These are phyloP conservation scores for Clavariopsis aquatica DNA, from an alignment of 495 filamentous ascomycete genomes.

Conservation along the genomic window DNA sequence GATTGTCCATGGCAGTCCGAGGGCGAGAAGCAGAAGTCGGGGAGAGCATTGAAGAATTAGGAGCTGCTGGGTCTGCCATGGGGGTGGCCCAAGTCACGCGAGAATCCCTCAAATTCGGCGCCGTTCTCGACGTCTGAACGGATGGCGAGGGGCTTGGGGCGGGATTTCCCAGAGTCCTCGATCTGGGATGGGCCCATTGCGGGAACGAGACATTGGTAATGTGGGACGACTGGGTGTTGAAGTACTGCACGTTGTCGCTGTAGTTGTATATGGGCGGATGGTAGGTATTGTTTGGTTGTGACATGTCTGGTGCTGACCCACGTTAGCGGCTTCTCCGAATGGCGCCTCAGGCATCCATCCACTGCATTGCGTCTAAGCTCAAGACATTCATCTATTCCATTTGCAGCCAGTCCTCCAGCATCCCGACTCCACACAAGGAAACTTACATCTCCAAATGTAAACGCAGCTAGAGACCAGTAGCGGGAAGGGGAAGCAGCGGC, in stretches of 20 bases:
- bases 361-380: not conserved
- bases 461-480: not conserved
- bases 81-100: not conserved
- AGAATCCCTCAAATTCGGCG: constrained; percentile 4
- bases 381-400: not conserved
- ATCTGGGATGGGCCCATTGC: constrained; percentile 19
- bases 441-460: not conserved
- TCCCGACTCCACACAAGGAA: not conserved
- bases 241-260: constrained; percentile 30
- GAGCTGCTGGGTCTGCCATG: not conserved
- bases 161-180: constrained; percentile 12
- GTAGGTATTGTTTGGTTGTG: constrained; percentile 29
- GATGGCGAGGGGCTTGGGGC: constrained; percentile 16
- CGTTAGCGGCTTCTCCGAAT: constrained; percentile 11
- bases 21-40: constrained; percentile 12
- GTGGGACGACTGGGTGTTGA: constrained; percentile 9
- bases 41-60: constrained; percentile 17
- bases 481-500: constrained; percentile 1
- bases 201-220: constrained; percentile 13
- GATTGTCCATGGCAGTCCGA: constrained; percentile 17
- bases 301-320: constrained; percentile 22
- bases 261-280: constrained; percentile 16
- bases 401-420: not conserved
- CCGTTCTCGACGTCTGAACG: constrained; percentile 12
- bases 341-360: constrained; percentile 20